Conservation (phyloP, 345 rosid species). For the Carallia brachiata region DNA sequence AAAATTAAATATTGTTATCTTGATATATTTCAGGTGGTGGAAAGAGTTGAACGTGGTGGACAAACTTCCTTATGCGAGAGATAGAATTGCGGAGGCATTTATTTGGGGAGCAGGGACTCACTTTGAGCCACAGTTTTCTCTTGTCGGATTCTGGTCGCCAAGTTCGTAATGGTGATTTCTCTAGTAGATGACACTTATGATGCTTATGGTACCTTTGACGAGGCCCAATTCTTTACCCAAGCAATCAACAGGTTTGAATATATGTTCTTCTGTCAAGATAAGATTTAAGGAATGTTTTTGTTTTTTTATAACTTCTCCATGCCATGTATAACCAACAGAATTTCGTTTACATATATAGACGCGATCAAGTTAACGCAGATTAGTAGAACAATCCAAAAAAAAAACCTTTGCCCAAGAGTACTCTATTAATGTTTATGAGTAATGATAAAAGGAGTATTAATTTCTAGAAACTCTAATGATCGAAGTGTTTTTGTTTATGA, state of each 20-base stretch:
- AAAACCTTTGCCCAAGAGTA: too few relatives aligned
- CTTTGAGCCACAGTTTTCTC: slow-evolving; percentile 1
- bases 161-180: neutral
- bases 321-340: too few relatives aligned
- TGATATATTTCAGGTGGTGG: neutral
- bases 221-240: neutral
- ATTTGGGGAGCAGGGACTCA: neutral
- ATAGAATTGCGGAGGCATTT: neutral
- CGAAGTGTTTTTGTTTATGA: neutral
- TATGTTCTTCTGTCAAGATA: too few relatives aligned
- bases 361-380: too few relatives aligned
- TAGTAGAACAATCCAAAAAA: too few relatives aligned
- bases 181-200: neutral
- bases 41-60: neutral
- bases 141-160: neutral
- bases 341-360: too few relatives aligned
- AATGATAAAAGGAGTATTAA: too few relatives aligned
- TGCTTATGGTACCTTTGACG: neutral
- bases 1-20: too few relatives aligned
- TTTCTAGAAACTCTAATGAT: too few relatives aligned
- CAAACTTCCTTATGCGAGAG: neutral
- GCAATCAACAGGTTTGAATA: neutral
- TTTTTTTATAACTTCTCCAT: too few relatives aligned
- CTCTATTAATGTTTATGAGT: too few relatives aligned
- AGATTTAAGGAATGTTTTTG: too few relatives aligned